Percentiles rank a stretch among this genome's conserved stretches.
These are phyloP conservation scores for Ustilago lituana DNA, from an alignment of 1,284 basidiomycete genomes.

Conservation along the genomic window DNA sequence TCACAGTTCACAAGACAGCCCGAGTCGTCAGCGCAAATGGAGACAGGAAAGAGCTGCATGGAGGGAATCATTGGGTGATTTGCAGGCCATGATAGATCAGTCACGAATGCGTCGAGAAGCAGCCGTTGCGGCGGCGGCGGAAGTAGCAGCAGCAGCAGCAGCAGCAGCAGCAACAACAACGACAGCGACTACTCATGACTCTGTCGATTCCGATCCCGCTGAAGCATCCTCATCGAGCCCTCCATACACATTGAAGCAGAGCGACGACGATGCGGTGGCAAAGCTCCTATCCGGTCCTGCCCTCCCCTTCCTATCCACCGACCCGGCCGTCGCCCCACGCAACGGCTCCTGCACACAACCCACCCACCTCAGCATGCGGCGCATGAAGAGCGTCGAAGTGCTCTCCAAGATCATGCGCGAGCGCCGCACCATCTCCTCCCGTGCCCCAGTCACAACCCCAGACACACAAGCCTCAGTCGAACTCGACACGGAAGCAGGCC, in stretches of 20 bases:
- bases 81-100: slow-evolving; percentile 43
- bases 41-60: slow-evolving; percentile 38
- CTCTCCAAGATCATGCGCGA: slow-evolving; percentile 42
- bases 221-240: not conserved
- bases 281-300: slow-evolving; percentile 33
- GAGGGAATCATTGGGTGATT: slow-evolving; percentile 36
- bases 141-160: not conserved
- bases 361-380: slow-evolving; percentile 34
- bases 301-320: slow-evolving; percentile 38
- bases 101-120: slow-evolving; percentile 23
- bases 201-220: not conserved
- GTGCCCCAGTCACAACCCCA: not conserved
- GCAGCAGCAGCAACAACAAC: not conserved
- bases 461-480: not conserved
- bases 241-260: not conserved
- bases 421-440: slow-evolving; percentile 14
- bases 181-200: not conserved
- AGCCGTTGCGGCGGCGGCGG: slow-evolving; percentile 5
- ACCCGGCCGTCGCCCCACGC: slow-evolving; percentile 41
- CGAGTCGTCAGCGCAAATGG: slow-evolving; percentile 33
- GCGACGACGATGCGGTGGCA: slow-evolving; percentile 14
- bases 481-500: slow-evolving; percentile 10
- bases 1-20: slow-evolving; percentile 3
- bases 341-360: slow-evolving; percentile 42
- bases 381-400: slow-evolving; percentile 50